Evolutionary conservation across 2,329 filamentous ascomycete genomes (phyloP).

Genomic region (Orbilia ellipsospora): DNA sequence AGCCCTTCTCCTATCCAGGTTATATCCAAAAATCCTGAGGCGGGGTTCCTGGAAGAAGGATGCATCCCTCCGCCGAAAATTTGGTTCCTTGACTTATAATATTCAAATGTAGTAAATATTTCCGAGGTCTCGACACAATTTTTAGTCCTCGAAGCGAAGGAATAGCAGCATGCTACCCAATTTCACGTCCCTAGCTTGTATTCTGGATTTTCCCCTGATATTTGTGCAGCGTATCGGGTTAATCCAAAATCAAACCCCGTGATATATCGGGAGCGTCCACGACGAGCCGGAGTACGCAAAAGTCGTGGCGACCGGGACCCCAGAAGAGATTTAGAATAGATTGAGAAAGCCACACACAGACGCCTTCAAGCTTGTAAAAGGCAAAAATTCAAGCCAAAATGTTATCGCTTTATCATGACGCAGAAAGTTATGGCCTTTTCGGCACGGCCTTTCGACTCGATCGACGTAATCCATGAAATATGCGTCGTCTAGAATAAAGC

Average conservation of each 20-base stretch:
- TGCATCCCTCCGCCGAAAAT: neutral
- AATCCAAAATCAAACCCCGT: neutral
- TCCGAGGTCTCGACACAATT: neutral
- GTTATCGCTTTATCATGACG: too few relatives aligned
- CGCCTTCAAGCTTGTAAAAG: too few relatives aligned
- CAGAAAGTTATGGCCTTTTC: too few relatives aligned
- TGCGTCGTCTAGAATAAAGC: too few relatives aligned
- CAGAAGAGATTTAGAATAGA: neutral
- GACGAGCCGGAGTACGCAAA: conserved; percentile 6
- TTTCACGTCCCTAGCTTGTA: too few relatives aligned
- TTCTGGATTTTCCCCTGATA: too few relatives aligned
- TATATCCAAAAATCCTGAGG: conserved; percentile 5
- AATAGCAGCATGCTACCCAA: neutral
- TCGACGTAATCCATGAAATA: too few relatives aligned
- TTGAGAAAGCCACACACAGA: too few relatives aligned
- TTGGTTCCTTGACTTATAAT: conserved; percentile 1
- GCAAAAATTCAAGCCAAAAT: too few relatives aligned
- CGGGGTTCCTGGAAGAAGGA: neutral
- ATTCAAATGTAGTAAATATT: neutral
- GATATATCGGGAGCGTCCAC: conserved; percentile 11
- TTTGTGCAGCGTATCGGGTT: too few relatives aligned
- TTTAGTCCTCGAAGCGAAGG: conserved; percentile 2
- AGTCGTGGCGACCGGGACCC: neutral
- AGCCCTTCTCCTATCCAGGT: neutral
- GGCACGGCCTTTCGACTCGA: too few relatives aligned